phyloP scores from a whole-genome alignment of 2,329 filamentous ascomycete species.

The Zymoseptoria pseudotritici region DNA sequence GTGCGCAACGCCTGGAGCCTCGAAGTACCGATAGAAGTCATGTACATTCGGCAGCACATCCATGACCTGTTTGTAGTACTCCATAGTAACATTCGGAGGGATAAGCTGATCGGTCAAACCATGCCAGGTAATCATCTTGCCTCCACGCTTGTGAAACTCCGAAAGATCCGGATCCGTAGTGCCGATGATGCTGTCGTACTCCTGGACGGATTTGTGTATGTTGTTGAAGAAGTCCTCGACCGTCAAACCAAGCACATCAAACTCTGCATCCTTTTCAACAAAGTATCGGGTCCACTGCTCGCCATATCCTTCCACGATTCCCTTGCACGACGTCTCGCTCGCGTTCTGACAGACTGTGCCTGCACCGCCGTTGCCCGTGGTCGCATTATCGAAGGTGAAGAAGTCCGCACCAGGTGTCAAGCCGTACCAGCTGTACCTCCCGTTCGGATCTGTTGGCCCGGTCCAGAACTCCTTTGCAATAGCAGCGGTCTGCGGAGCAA shows the following conservation, averaged over 20 bases:
- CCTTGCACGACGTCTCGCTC: neutral
- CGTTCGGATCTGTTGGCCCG: slow-evolving; percentile 21
- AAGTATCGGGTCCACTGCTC: slow-evolving; percentile 17
- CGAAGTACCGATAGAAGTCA: slow-evolving; percentile 34
- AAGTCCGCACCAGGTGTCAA: slow-evolving; percentile 7
- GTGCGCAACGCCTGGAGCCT: slow-evolving; percentile 34
- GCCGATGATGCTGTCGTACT: slow-evolving; percentile 32
- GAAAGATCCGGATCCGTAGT: slow-evolving; percentile 34
- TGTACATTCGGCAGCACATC: slow-evolving; percentile 19
- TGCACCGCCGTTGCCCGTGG: neutral
- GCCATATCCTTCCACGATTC: neutral
- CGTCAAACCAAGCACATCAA: slow-evolving; percentile 27
- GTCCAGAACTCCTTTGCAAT: slow-evolving; percentile 29
- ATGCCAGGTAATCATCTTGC: slow-evolving; percentile 40
- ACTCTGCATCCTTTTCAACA: slow-evolving; percentile 27
- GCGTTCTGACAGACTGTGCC: no score
- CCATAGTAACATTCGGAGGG: slow-evolving; percentile 27
- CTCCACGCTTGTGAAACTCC: slow-evolving; percentile 30
- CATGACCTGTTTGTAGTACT: slow-evolving; percentile 33
- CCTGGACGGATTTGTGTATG: slow-evolving; percentile 15
- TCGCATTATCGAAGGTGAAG: neutral
- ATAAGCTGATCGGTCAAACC: slow-evolving; percentile 36
- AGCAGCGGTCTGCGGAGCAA: slow-evolving; percentile 23
- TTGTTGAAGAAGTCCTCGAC: slow-evolving; percentile 21
- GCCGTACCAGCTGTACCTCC: slow-evolving; percentile 29